Evolutionary conservation across 768 basidiomycete genomes (phyloP).

Genomic region (Rhizopogon vulgaris): DNA sequence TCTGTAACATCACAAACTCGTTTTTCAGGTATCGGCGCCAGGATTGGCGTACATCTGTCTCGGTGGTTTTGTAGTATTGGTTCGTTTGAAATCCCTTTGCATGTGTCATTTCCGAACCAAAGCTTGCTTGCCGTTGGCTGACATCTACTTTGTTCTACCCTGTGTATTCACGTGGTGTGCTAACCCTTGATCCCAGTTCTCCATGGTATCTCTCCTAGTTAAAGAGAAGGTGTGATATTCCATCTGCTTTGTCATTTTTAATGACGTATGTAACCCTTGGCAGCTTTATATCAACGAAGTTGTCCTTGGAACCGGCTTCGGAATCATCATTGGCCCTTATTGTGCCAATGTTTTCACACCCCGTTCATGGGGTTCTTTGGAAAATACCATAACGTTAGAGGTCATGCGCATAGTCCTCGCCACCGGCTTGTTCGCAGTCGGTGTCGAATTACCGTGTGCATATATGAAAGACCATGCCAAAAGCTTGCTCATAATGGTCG

Average conservation of each 20-base stretch:
- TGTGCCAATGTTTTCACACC: constrained; percentile 70
- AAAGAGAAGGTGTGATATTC: constrained; percentile 62
- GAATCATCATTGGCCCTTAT: constrained; percentile 62
- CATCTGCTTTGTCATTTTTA: neutral
- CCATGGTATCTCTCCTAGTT: constrained; percentile 74
- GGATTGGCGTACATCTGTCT: constrained; percentile 57
- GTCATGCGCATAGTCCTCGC: constrained; percentile 86
- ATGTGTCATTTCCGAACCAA: neutral
- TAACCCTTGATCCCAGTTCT: constrained; percentile 48
- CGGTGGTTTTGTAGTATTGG: constrained; percentile 49
- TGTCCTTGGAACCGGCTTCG: constrained; percentile 75
- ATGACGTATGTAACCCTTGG: neutral
- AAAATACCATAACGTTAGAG: constrained; percentile 72
- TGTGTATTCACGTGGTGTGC: neutral
- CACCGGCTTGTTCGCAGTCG: constrained; percentile 90
- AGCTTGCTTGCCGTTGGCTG: no score
- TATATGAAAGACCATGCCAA: constrained; percentile 81
- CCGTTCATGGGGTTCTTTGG: constrained; percentile 54
- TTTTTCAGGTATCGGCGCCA: constrained; percentile 42
- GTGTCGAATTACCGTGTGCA: constrained; percentile 82
- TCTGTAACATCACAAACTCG: constrained; percentile 15
- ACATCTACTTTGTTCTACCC: neutral
- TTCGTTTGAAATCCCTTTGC: constrained; percentile 15
- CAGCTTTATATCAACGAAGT: constrained; percentile 91
- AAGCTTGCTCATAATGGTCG: constrained; percentile 61